Evolutionary conservation across 2,329 filamentous ascomycete genomes (phyloP).

Genomic region (Pseudogymnoascus sp.): DNA sequence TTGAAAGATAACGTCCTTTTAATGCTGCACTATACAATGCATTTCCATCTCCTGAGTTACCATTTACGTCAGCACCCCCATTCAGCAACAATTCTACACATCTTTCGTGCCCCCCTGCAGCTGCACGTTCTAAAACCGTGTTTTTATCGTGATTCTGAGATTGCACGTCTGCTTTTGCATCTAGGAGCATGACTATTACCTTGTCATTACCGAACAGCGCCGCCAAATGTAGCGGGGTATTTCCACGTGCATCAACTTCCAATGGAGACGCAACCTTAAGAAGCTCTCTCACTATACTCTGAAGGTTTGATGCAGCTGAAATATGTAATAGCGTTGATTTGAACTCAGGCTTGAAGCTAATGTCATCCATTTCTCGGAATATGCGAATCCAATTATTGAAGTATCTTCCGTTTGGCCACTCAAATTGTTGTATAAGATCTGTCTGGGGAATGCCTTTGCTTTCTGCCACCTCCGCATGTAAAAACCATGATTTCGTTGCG

Average conservation of each 20-base stretch:
- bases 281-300: neutral
- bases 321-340: conserved; percentile 14
- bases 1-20: no score
- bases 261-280: no score
- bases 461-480: conserved; percentile 13
- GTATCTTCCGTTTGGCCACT: neutral
- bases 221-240: conserved; percentile 15
- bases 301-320: conserved; percentile 13
- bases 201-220: conserved; percentile 13
- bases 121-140: conserved; percentile 8
- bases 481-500: conserved; percentile 12
- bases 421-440: neutral
- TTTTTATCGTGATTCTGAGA: neutral
- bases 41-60: no score
- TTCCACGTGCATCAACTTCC: conserved; percentile 11
- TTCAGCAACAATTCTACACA: conserved; percentile 10
- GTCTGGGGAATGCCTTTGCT: neutral
- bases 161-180: conserved; percentile 14
- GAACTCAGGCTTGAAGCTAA: no score
- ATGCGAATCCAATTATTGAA: neutral
- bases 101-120: neutral
- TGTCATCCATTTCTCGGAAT: neutral
- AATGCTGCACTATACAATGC: no score
- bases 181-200: conserved; percentile 15
- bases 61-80: neutral